Conservation (phyloP, 2,329 filamentous ascomycete species). For the Exserohilum turcica region DNA sequence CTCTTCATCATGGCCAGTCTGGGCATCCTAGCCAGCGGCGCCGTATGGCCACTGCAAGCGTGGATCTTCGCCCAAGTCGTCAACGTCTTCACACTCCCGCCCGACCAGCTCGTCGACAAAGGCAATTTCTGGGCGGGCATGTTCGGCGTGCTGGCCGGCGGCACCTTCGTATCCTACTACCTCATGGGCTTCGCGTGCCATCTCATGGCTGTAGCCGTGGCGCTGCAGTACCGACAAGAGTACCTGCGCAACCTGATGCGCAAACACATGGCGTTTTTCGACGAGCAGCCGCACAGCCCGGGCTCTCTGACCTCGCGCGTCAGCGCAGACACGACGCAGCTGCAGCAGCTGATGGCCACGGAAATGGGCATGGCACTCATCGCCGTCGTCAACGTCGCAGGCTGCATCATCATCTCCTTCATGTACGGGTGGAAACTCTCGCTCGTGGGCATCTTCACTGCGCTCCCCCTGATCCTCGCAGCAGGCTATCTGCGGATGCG, state of each 20-base stretch:
- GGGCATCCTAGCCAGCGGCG: slow-evolving; percentile 40
- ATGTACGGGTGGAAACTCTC: slow-evolving; percentile 78
- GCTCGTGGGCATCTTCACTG: slow-evolving; percentile 67
- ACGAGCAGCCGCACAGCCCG: slow-evolving; percentile 63
- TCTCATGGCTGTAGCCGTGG: slow-evolving; percentile 50
- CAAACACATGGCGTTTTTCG: slow-evolving; percentile 66
- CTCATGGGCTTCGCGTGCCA: slow-evolving; percentile 48
- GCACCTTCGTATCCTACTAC: slow-evolving; percentile 61
- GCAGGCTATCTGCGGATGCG: slow-evolving; percentile 58
- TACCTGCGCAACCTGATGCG: slow-evolving; percentile 66
- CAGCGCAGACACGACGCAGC: slow-evolving; percentile 62
- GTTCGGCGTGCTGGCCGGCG: slow-evolving; percentile 65
- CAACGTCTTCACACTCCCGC: slow-evolving; percentile 44
- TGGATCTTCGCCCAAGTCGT: slow-evolving; percentile 48
- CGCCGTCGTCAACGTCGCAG: slow-evolving; percentile 68
- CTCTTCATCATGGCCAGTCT: slow-evolving; percentile 38
- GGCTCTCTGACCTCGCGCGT: slow-evolving; percentile 65
- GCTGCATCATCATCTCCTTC: slow-evolving; percentile 70
- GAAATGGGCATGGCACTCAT: slow-evolving; percentile 66
- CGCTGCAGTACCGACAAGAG: slow-evolving; percentile 61
- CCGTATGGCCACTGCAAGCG: slow-evolving; percentile 48
- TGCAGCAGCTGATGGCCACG: slow-evolving; percentile 66
- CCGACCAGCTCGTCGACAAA: slow-evolving; percentile 30
- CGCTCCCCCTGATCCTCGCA: slow-evolving; percentile 57
- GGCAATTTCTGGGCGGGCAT: slow-evolving; percentile 69